Evolutionary conservation across 495 filamentous ascomycete species (phyloP).

Genomic region (Staphylotrichum longicolle): DNA sequence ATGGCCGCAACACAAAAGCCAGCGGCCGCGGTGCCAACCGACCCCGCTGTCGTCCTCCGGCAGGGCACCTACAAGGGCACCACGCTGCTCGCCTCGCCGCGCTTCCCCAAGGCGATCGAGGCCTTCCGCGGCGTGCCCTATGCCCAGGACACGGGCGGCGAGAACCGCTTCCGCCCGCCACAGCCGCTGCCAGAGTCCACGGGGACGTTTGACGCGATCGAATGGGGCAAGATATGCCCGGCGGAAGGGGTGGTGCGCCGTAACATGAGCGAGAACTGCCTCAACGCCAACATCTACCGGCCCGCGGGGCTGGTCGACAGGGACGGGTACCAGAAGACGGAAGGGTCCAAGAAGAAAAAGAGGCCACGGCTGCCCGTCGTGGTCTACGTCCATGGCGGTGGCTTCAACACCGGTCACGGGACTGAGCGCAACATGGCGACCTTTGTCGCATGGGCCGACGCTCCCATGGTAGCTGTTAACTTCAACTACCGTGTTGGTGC

Average conservation of each 20-base stretch:
- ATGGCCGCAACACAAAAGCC: neutral
- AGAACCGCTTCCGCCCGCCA: slow-evolving; percentile 57
- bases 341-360: slow-evolving; percentile 13
- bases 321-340: slow-evolving; percentile 1
- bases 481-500: slow-evolving; percentile 69
- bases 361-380: slow-evolving; percentile 54
- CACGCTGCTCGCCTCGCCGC: slow-evolving; percentile 37
- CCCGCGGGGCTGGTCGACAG: slow-evolving; percentile 36
- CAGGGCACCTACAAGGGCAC: slow-evolving; percentile 58
- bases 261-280: slow-evolving; percentile 49
- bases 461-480: slow-evolving; percentile 56
- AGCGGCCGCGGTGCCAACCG: neutral
- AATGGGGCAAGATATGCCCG: slow-evolving; percentile 46
- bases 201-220: slow-evolving; percentile 42
- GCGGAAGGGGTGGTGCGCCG: slow-evolving; percentile 27
- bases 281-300: slow-evolving; percentile 52
- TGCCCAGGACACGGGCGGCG: slow-evolving; percentile 53
- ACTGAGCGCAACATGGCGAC: slow-evolving; percentile 48
- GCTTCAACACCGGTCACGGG: slow-evolving; percentile 50
- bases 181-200: slow-evolving; percentile 35
- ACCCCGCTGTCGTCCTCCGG: slow-evolving; percentile 43
- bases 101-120: slow-evolving; percentile 50
- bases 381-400: slow-evolving; percentile 57
- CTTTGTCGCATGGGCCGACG: slow-evolving; percentile 54
- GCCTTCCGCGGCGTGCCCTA: slow-evolving; percentile 62